Base-by-base conservation (phyloP, 208 protist species). In the Naegleria fowleri region DNA sequence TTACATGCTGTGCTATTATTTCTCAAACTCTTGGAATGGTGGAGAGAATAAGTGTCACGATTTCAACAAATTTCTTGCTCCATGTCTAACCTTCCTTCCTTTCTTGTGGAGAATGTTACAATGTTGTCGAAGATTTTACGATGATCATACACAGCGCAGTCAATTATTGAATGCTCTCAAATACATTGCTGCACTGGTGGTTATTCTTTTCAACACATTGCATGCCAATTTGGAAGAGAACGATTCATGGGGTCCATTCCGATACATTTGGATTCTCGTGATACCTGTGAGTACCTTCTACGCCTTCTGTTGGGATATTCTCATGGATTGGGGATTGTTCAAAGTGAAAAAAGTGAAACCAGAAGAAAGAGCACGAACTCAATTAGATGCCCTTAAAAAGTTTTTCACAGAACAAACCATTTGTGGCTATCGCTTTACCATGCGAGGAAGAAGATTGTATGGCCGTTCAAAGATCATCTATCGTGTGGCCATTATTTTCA, bases 271-370 rank as follows among this genome's bases (percentile, higher is more conserved):
- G 88, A 33, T 90, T 16, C 0, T 90, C 3, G 5, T 33, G 9
- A 41, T 76, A 41, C n/a, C 36, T 16, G 19, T 90, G 5, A 59
- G n/a, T 84, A 76, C 88, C 1, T n/a, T 76, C 9, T 90, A 76
- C 36, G 40, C 88, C 11, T 90, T 76, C n/a, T 38, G 29, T 29
- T 90, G 88, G 88, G 88, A 90, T 36, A 86, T 76, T 86, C 25
- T 76, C 9, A 90, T 90, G 88, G 88, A 90, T 90, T 90, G 88
- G 88, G 88, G 88, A 7, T 88, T 88, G 19, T 33, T 88, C 19
- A 51, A 19, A 40, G 40, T 51, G 11, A 40, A 41, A 39, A 16
- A 33, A 41, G 83, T 22, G 7, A 87, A 51, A n/a, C 16, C 11
- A 25, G 33, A 29, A 15, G 33, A 87, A 51, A 6, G 29, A 40